These are phyloP conservation scores for Cladorrhinum sp. DNA, from an alignment of 2,329 filamentous ascomycete species.

Conservation along the genomic window DNA sequence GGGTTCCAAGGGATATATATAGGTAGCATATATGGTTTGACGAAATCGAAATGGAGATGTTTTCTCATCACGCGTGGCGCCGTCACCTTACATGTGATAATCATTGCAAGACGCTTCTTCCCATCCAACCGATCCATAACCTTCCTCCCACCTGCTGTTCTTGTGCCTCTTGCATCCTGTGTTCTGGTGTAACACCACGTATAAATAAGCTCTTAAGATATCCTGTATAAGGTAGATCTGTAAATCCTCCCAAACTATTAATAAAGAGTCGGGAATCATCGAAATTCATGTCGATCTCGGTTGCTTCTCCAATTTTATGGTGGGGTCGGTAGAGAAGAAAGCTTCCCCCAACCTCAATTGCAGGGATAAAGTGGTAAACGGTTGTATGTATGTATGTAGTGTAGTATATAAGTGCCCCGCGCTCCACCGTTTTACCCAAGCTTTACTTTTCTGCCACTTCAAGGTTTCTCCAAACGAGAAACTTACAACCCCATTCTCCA, in stretches of 20 bases:
- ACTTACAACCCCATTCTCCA: not conserved
- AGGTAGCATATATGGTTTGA: slow-evolving; percentile 3
- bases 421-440: slow-evolving; percentile 10
- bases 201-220: not conserved
- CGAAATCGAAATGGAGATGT: not conserved
- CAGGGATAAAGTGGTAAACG: not conserved
- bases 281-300: not conserved
- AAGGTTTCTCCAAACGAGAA: not conserved
- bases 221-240: not conserved
- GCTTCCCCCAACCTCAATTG: not conserved
- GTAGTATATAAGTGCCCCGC: not conserved
- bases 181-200: too few relatives aligned
- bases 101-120: too few relatives aligned
- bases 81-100: too few relatives aligned
- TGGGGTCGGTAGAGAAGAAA: not conserved
- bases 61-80: too few relatives aligned
- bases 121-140: too few relatives aligned
- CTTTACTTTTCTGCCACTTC: slow-evolving; percentile 17
- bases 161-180: too few relatives aligned
- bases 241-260: not conserved
- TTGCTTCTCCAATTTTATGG: not conserved
- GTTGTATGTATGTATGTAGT: too few relatives aligned
- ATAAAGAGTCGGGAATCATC: not conserved
- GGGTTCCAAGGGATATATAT: not conserved
- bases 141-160: too few relatives aligned